Percentiles rank a stretch among this genome's conserved stretches.
phyloP scores from a whole-genome alignment of 164 flowering plant genomes.

The Saururus chinensis region DNA sequence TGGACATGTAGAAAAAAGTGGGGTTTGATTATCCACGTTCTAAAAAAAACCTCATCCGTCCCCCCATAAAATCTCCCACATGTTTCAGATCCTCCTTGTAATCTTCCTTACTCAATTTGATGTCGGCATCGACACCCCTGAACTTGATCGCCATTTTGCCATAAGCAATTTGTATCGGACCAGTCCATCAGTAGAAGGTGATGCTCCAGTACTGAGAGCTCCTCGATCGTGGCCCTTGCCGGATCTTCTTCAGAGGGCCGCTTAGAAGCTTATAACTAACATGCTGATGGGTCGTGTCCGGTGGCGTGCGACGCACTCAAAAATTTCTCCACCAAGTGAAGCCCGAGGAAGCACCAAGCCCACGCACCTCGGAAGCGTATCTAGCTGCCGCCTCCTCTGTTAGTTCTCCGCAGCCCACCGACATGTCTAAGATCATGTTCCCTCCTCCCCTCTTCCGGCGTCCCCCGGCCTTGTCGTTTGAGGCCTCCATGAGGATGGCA shows the following conservation, averaged over 20 bases:
- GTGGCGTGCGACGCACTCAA: conserved; percentile 49
- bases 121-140: conserved; percentile 91
- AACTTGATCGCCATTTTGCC: conserved; percentile 96
- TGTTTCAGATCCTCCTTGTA: conserved; percentile 86
- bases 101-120: conserved; percentile 74
- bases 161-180: conserved; percentile 99
- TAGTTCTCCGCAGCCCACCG: conserved; percentile 16
- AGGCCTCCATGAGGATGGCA: conserved; percentile 37
- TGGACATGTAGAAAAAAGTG: too few species aligned
- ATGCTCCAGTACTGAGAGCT: conserved; percentile 82
- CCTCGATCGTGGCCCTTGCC: conserved; percentile 91
- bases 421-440: conserved; percentile 48
- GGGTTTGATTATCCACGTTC: too few species aligned
- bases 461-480: conserved; percentile 40
- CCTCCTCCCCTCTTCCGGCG: conserved; percentile 16
- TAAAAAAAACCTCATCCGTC: too few species aligned
- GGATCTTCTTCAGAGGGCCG: conserved; percentile 80
- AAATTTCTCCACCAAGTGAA: conserved; percentile 79
- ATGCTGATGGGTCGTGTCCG: conserved; percentile 8
- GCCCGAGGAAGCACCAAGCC: conserved; percentile 48
- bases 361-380: conserved; percentile 22
- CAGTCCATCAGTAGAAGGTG: conserved; percentile 69
- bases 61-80: too few species aligned
- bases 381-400: neutral
- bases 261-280: conserved; percentile 27